Base-by-base conservation (phyloP, 768 basidiomycete species). In the Coprinellus aureogranulatus region DNA sequence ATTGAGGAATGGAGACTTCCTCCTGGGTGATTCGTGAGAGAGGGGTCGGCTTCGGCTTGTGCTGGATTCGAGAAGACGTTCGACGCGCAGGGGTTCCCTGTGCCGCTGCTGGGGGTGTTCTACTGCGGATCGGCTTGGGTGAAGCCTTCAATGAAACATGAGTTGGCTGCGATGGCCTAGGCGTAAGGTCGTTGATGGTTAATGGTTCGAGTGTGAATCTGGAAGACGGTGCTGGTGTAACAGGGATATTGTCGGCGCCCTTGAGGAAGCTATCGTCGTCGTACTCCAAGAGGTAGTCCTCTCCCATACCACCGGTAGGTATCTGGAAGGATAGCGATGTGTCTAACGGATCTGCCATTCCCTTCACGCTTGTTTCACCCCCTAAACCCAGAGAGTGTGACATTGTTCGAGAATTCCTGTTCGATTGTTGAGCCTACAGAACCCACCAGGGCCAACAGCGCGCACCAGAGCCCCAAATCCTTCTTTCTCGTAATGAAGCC, bases 291-390 rank as follows among this genome's bases (percentile, higher is more conserved):
- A 88, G 77, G 26, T 87, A 77, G 61, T 85, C 77, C 61, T 83
- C 81, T 16, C 76, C 79, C 6, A 68, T 66, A 39, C 70, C 71
- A 5, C 70, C 63, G 8, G 71, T 69, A 3, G 86, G 84, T 34
- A 86, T 81, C 66, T 84, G 81, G 66, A 84, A 82, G 1, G 82
- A 83, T 59, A 76, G 78, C 34, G 79, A 81, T n/a, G 69, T 63
- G 60, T 80, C 76, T 25, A 81, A 81, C 51, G 77, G 65, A 59
- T 86, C 83, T 40, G 84, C 84, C 26, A 85, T 64, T 67, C 84
- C 80, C 64, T 80, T 75, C 48, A 79, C 68, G 55, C 82, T 86
- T 22, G 82, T 67, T 53, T 77, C 76, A 42, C 63, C 68, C 4
- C 76, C 74, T 40, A 69, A 67, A n/a, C 40, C 51, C 51, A 62